phyloP scores from a whole-genome alignment of 768 basidiomycete species.

The Suillus alpinus region DNA sequence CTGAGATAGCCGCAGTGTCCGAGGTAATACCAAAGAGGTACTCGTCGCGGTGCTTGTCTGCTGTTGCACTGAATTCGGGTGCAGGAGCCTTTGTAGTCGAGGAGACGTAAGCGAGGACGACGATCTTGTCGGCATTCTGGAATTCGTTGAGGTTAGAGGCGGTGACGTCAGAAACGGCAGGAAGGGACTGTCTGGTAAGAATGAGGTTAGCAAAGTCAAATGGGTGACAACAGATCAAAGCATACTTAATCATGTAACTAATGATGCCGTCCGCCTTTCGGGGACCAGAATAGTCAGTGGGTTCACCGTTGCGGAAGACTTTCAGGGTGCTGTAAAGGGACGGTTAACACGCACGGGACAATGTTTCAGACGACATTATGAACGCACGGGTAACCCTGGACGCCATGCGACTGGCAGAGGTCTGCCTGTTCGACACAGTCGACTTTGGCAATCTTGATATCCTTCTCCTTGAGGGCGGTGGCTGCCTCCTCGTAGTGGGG shows the following conservation, averaged over 20 bases:
- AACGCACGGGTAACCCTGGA: slow-evolving; percentile 92
- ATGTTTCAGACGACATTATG: neutral
- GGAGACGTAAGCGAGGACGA: slow-evolving; percentile 80
- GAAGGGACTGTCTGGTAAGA: slow-evolving; percentile 75
- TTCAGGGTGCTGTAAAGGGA: slow-evolving; percentile 68
- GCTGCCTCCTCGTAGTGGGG: slow-evolving; percentile 95
- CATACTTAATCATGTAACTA: slow-evolving; percentile 94
- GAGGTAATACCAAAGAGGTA: slow-evolving; percentile 89
- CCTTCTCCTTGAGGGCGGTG: slow-evolving; percentile 84
- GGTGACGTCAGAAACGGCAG: slow-evolving; percentile 85
- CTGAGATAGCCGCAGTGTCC: slow-evolving; percentile 64
- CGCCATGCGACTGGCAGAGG: slow-evolving; percentile 82
- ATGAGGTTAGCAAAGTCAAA: slow-evolving; percentile 15
- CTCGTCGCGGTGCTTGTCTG: slow-evolving; percentile 86
- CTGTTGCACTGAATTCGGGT: slow-evolving; percentile 72
- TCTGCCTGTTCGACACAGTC: slow-evolving; percentile 95
- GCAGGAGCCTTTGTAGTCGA: slow-evolving; percentile 70
- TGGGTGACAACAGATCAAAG: slow-evolving; percentile 1
- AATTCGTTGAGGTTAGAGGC: slow-evolving; percentile 78
- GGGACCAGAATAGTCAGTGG: slow-evolving; percentile 81
- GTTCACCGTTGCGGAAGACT: slow-evolving; percentile 83
- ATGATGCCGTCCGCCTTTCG: slow-evolving; percentile 95
- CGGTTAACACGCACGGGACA: neutral
- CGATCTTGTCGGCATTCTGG: slow-evolving; percentile 84
- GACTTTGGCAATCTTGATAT: slow-evolving; percentile 91